Percentiles rank a stretch among this genome's conserved stretches.
These are phyloP conservation scores for Rhizoclosmatium sp. DNA, from an alignment of 192 early-diverging fungal genomes.

Conservation along the genomic window DNA sequence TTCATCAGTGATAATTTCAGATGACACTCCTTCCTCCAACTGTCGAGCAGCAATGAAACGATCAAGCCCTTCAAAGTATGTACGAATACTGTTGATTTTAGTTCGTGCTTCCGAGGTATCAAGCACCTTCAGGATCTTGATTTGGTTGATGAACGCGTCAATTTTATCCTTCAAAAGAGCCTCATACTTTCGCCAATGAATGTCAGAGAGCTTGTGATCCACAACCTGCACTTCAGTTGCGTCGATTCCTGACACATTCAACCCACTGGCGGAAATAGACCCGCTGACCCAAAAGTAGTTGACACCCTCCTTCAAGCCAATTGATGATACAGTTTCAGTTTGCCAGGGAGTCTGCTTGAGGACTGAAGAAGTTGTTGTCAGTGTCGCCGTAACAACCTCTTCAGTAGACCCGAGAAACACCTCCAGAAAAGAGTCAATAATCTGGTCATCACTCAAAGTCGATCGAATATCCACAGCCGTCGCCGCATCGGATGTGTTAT, in stretches of 20 bases:
- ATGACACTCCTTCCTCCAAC: not conserved
- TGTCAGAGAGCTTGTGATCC: not conserved
- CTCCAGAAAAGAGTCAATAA: not conserved
- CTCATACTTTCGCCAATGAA: slow-evolving; percentile 19
- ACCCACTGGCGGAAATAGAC: not conserved
- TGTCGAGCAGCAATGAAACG: not conserved
- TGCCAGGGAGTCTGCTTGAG: slow-evolving; percentile 23
- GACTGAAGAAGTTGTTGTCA: not conserved
- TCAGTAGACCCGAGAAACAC: not conserved
- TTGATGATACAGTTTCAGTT: not conserved
- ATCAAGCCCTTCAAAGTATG: slow-evolving; percentile 42
- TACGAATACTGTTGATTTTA: slow-evolving; percentile 24
- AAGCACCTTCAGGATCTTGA: slow-evolving; percentile 43
- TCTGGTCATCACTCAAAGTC: not conserved
- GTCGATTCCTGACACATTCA: not conserved
- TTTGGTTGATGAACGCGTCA: slow-evolving; percentile 40
- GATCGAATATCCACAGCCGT: not conserved
- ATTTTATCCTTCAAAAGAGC: slow-evolving; percentile 27
- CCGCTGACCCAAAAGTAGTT: slow-evolving; percentile 29
- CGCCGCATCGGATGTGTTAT: slow-evolving; percentile 7
- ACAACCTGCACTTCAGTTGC: not conserved
- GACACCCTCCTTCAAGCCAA: slow-evolving; percentile 13
- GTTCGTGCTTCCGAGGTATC: slow-evolving; percentile 19
- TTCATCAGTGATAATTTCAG: too few relatives aligned
- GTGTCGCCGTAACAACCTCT: not conserved